Conservation (phyloP, 192 early-diverging fungal species). For the Haplosporangium gracile region DNA sequence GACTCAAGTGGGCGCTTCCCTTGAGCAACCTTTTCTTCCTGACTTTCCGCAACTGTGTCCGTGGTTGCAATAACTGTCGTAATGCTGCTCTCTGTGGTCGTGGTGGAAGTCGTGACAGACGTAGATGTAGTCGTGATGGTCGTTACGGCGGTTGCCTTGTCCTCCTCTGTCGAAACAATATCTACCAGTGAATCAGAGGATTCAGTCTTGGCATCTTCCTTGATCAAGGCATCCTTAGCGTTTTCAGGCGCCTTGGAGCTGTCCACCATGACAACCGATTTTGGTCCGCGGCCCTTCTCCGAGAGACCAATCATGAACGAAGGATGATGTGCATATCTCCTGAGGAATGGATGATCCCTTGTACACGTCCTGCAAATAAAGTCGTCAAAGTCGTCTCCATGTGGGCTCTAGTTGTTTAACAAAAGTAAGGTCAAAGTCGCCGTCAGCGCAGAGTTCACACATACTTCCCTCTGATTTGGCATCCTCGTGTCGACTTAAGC, state of each 20-base stretch:
- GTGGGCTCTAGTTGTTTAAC: conserved; percentile 58
- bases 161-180: background rate
- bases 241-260: conserved; percentile 19
- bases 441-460: background rate
- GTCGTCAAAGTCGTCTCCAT: conserved; percentile 70
- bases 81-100: background rate
- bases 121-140: background rate
- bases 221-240: background rate
- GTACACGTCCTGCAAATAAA: conserved; percentile 80
- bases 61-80: background rate
- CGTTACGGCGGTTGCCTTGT: background rate
- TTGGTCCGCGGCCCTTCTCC: conserved; percentile 27
- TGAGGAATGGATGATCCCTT: conserved; percentile 58
- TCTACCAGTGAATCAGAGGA: background rate
- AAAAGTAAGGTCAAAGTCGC: background rate
- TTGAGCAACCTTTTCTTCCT: background rate
- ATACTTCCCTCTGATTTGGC: background rate
- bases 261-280: conserved; percentile 42
- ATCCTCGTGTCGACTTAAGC: background rate
- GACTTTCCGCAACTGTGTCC: background rate
- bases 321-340: conserved; percentile 31
- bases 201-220: background rate
- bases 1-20: conserved; percentile 36
- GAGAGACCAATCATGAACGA: conserved; percentile 54
- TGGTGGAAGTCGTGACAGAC: conserved; percentile 8